phyloP scores from a whole-genome alignment of 805 yeast species.

The Lipomyces lipofer region DNA sequence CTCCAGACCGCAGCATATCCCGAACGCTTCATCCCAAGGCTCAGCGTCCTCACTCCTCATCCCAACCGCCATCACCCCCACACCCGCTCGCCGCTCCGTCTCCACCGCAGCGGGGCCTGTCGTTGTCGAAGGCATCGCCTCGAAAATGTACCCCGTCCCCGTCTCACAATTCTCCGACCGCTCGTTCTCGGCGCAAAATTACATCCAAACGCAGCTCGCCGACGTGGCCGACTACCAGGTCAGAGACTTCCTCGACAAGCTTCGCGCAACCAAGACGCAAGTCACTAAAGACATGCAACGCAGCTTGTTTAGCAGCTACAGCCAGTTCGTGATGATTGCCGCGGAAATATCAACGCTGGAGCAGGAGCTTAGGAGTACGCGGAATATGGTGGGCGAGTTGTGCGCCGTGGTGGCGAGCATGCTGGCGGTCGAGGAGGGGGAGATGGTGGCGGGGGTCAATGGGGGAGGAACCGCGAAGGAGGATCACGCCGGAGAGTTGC shows the following conservation, averaged over 20 bases:
- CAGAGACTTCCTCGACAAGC: constrained; percentile 23
- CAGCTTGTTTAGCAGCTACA: constrained; percentile 26
- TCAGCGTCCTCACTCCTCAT: too few species aligned
- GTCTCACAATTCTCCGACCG: constrained; percentile 17
- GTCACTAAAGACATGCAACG: constrained; percentile 27
- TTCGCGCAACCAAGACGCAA: constrained; percentile 18
- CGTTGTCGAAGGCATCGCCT: constrained; percentile 17
- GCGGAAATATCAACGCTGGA: constrained; percentile 26
- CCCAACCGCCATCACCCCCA: neutral
- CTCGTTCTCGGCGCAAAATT: constrained; percentile 10
- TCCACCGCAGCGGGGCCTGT: neutral
- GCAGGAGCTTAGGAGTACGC: constrained; percentile 23
- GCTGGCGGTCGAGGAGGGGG: neutral
- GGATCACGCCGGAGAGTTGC: constrained; percentile 6
- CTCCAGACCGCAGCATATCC: neutral
- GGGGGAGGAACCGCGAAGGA: constrained; percentile 1
- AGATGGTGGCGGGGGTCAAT: neutral
- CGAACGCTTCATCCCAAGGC: neutral
- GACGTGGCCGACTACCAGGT: constrained; percentile 28
- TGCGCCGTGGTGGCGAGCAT: constrained; percentile 18
- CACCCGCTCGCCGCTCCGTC: neutral
- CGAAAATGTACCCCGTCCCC: constrained; percentile 18
- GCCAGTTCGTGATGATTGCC: constrained; percentile 28
- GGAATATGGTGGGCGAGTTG: constrained; percentile 25
- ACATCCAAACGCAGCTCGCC: constrained; percentile 6